Base-by-base conservation (phyloP, 148 eudicot genomes). In the Mesembryanthemum crystallinum region DNA sequence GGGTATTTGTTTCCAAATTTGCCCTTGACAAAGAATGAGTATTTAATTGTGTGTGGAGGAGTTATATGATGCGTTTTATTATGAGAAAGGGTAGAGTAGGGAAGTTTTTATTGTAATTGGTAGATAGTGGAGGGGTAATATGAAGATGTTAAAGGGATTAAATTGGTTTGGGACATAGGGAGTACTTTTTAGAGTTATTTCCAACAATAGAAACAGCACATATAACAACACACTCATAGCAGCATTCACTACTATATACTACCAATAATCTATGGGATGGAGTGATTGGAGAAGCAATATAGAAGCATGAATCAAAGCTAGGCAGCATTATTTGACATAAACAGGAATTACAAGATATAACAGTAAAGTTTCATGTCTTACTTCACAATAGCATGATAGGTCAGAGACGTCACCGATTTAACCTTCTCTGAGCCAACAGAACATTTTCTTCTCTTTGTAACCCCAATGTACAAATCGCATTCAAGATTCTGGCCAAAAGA, bases 381-480 rank as follows among this genome's bases (percentile, higher is more conserved):
- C 99, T 87, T 85, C 11, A 70, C 29, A 76, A 92, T 89, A 72
- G 83, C 85, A 82, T 95, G 92, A 82, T 88, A 92, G 63, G 85
- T 83, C 69, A 79, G 64, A 77, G 89, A 87, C 27, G 87, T 90
- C 75, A 86, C 61, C 74, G 83, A 79, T 73, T 77, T 83, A 70
- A 79, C 88, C 78, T 84, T 86, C 82, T 87, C 88, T 69, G 52
- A 42, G 42, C 91, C 90, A 72, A 92, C 64, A 13, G 88, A 78
- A 78, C 81, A 89, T 76, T 87, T 92, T 84, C 99, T 86, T 89
- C 84, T 89, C 82, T 96, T 89, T 30, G 79, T 84, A 60, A 96
- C 91, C 32, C 97, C 97, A 79, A 96, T 83, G 73, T 87, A 87
- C 60, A 89, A 57, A 79, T 82, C 85, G 69, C 83, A 84, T 55